Evolutionary conservation across 1,284 basidiomycete genomes (phyloP).

Genomic region (Fomes fomentarius): DNA sequence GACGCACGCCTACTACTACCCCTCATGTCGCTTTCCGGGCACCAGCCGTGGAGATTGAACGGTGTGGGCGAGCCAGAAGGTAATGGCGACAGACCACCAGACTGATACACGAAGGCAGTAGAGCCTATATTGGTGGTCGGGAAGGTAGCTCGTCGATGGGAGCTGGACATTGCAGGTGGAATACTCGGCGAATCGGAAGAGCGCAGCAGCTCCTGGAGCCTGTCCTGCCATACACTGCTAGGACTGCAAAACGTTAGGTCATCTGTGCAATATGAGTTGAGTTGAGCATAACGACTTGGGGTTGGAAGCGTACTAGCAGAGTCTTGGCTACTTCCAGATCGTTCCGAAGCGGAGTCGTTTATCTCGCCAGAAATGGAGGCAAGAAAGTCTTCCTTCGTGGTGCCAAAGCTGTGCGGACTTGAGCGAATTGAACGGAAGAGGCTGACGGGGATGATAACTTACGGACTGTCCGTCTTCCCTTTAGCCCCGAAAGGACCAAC

Average conservation of each 20-base stretch:
- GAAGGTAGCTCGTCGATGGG: neutral
- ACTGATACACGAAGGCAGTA: neutral
- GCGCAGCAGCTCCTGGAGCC: slow-evolving; percentile 13
- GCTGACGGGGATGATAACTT: slow-evolving; percentile 1
- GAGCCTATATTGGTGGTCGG: neutral
- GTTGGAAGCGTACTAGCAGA: too few species aligned
- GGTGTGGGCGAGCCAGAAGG: neutral
- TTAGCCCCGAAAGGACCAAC: slow-evolving; percentile 33
- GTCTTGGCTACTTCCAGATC: slow-evolving; percentile 11
- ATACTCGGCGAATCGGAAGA: neutral
- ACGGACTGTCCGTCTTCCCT: slow-evolving; percentile 31
- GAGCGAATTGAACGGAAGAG: neutral
- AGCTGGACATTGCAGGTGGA: neutral
- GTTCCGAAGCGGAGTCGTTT: slow-evolving; percentile 21
- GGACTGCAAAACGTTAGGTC: slow-evolving; percentile 29
- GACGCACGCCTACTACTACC: neutral
- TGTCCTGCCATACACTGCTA: slow-evolving; percentile 31
- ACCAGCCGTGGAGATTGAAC: neutral
- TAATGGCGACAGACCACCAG: neutral
- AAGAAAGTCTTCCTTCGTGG: slow-evolving; percentile 34
- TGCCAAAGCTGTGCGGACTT: slow-evolving; percentile 25
- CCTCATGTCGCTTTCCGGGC: neutral
- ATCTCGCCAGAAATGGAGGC: slow-evolving; percentile 29
- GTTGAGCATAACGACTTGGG: too few species aligned
- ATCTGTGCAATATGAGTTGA: too few species aligned